Conservation (phyloP, 2,329 filamentous ascomycete species). For the Diaporthe capsici region DNA sequence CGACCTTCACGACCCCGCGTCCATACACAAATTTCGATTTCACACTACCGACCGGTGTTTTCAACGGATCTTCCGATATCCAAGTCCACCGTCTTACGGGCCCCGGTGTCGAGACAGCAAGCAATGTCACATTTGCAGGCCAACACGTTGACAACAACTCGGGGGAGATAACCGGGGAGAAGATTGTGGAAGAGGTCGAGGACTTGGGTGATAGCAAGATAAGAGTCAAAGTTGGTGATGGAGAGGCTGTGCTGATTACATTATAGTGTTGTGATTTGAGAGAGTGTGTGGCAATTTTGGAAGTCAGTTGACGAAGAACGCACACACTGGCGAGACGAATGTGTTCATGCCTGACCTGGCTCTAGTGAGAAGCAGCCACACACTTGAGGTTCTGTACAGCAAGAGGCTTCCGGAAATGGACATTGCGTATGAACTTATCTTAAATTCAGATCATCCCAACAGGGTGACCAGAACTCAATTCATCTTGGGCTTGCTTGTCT, state of each 20-base stretch:
- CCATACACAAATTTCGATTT: conserved; percentile 14
- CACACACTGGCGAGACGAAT: no score
- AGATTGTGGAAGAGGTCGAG: not conserved
- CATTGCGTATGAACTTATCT: not conserved
- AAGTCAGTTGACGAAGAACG: not conserved
- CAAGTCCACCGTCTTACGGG: conserved; percentile 23
- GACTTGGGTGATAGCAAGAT: not conserved
- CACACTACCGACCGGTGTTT: not conserved
- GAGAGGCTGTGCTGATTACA: conserved; percentile 7
- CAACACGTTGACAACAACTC: conserved; percentile 25
- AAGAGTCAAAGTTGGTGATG: conserved; percentile 3
- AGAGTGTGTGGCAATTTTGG: not conserved
- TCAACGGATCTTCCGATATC: not conserved
- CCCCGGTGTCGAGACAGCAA: conserved; percentile 25
- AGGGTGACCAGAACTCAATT: not conserved
- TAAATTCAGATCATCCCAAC: not conserved
- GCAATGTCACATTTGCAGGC: conserved; percentile 31
- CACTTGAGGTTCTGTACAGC: not conserved
- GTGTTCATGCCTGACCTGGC: not conserved
- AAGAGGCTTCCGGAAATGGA: not conserved
- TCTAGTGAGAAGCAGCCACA: no score
- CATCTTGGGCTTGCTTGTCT: not conserved
- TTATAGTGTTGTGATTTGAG: not conserved
- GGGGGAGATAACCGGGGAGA: not conserved
- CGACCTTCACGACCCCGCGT: conserved; percentile 15